A percentile compares a stretch with the other conserved stretches of the same genome.
Evolutionary conservation across 1,284 basidiomycete genomes (phyloP).

Genomic region (Rhodotorula sp.): DNA sequence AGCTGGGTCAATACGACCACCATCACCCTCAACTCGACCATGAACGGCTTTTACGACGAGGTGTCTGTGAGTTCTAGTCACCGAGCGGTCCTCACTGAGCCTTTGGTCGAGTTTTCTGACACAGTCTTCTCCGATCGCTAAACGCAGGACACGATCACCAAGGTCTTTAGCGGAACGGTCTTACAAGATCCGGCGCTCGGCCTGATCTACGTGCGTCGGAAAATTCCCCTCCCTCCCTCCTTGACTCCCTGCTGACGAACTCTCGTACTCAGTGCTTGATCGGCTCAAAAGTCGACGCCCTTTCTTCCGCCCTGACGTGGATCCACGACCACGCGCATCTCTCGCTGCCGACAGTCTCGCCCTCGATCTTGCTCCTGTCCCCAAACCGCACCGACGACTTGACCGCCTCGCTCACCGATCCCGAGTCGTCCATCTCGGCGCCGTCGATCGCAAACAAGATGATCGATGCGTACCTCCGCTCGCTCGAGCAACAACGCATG

Average conservation of each 20-base stretch:
- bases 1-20: constrained; percentile 95
- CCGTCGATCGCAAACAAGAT: constrained; percentile 62
- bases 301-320: constrained; percentile 87
- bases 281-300: constrained; percentile 78
- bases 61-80: constrained; percentile 43
- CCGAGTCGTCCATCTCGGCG: constrained; percentile 31
- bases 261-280: constrained; percentile 64
- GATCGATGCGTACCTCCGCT: constrained; percentile 67
- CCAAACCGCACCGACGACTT: constrained; percentile 34
- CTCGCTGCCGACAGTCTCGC: constrained; percentile 65
- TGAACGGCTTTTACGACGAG: constrained; percentile 55
- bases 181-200: constrained; percentile 70
- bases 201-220: constrained; percentile 58
- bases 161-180: constrained; percentile 76
- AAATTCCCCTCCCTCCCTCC: constrained; percentile 17
- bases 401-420: constrained; percentile 19
- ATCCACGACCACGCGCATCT: constrained; percentile 65
- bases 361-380: constrained; percentile 61
- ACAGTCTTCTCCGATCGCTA: no score
- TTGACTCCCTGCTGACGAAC: not conserved
- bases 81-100: not conserved
- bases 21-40: constrained; percentile 67
- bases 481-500: constrained; percentile 72
- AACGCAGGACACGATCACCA: constrained; percentile 60
- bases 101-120: no score